Conservation (phyloP, 768 basidiomycete species). For the Kwoniella europaea region DNA sequence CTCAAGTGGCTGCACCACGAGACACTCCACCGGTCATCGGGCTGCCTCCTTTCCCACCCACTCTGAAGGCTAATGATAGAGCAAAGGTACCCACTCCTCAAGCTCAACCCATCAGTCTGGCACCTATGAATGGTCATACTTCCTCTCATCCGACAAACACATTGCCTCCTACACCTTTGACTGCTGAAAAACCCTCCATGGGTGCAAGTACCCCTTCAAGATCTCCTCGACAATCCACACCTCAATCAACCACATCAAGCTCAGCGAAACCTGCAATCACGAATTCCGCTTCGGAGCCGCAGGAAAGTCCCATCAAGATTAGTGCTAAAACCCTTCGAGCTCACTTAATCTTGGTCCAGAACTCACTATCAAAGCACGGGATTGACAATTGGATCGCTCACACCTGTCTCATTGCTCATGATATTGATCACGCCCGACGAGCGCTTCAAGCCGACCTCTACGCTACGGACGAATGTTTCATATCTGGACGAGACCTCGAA, state of each 20-base stretch:
- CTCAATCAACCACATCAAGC: conserved; percentile 5
- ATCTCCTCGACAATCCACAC: conserved; percentile 9
- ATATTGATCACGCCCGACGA: conserved; percentile 45
- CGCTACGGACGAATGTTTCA: conserved; percentile 49
- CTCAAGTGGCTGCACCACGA: background rate
- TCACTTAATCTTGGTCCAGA: conserved; percentile 33
- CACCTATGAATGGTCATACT: background rate
- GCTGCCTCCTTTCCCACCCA: conserved; percentile 33
- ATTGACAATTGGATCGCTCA: conserved; percentile 51
- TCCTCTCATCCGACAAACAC: conserved; percentile 8
- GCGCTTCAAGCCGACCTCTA: conserved; percentile 45
- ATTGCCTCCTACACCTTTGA: conserved; percentile 34
- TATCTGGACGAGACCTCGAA: conserved; percentile 43
- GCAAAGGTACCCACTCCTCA: conserved; percentile 11
- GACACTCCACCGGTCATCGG: conserved; percentile 1
- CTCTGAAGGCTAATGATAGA: conserved; percentile 15
- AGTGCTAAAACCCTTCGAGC: conserved; percentile 33
- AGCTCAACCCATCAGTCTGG: background rate
- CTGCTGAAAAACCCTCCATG: conserved; percentile 23
- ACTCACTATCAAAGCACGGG: conserved; percentile 39
- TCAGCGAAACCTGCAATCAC: conserved; percentile 39
- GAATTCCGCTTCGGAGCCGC: conserved; percentile 48
- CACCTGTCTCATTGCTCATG: conserved; percentile 45
- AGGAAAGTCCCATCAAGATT: conserved; percentile 43
- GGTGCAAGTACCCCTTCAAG: background rate